Conservation (phyloP, 495 filamentous ascomycete species). For the Xylaria venustula region DNA sequence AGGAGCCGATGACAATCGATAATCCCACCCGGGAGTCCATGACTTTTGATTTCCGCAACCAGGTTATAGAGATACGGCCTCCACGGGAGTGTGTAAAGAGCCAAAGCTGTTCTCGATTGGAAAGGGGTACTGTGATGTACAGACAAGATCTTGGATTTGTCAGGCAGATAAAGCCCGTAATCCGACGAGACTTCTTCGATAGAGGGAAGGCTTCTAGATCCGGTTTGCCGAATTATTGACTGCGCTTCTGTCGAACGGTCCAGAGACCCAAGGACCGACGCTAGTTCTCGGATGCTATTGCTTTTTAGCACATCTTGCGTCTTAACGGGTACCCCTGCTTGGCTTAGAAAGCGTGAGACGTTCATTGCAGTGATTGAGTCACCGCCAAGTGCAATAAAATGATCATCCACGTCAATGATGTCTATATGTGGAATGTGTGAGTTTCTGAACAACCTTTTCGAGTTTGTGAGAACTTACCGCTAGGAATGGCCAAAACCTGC, state of each 20-base stretch:
- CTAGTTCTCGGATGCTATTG: conserved; percentile 1
- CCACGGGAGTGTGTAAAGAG: not conserved
- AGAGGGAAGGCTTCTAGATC: not conserved
- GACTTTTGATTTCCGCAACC: not conserved
- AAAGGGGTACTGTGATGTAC: conserved; percentile 2
- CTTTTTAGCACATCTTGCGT: conserved; percentile 1
- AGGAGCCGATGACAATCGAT: not conserved
- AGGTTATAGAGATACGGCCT: conserved; percentile 3
- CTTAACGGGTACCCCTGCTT: not conserved
- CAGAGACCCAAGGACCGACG: not conserved
- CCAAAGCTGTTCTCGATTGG: not conserved
- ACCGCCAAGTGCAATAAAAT: conserved; percentile 58
- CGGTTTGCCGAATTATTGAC: not conserved
- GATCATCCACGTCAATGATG: conserved; percentile 41
- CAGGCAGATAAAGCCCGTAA: not conserved
- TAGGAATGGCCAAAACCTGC: conserved; percentile 2
- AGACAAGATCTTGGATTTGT: not conserved
- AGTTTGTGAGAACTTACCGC: conserved; percentile 9
- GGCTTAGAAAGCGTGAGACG: conserved; percentile 1
- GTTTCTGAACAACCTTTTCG: not conserved
- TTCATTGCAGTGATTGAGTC: conserved; percentile 53
- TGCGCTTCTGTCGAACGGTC: not conserved
- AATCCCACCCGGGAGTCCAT: not conserved
- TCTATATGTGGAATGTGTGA: conserved; percentile 1
- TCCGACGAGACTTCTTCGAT: not conserved